These are phyloP conservation scores for Moesziomyces parantarcticus DNA, from an alignment of 1,284 basidiomycete genomes.

Conservation along the genomic window DNA sequence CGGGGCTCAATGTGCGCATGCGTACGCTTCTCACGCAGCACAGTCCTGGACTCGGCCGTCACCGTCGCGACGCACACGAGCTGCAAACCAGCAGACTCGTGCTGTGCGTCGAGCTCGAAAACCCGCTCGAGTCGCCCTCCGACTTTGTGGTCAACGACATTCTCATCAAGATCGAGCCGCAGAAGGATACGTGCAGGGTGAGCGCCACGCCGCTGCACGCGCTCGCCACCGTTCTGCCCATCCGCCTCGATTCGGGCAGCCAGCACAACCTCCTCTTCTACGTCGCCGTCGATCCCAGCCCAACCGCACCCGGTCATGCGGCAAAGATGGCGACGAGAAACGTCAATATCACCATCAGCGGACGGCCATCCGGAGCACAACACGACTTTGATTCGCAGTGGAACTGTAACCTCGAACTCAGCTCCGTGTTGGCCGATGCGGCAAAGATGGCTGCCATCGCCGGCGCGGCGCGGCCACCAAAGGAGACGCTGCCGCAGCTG, in stretches of 20 bases:
- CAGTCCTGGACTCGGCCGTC: conserved; percentile 13
- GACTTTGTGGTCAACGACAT: conserved; percentile 30
- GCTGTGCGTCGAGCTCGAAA: conserved; percentile 54
- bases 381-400: conserved; percentile 45
- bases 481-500: neutral
- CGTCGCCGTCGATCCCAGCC: conserved; percentile 13
- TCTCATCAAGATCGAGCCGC: conserved; percentile 23
- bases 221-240: conserved; percentile 12
- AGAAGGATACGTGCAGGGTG: neutral
- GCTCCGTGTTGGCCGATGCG: conserved; percentile 25
- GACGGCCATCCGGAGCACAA: conserved; percentile 18
- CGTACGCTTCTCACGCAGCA: conserved; percentile 40
- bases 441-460: conserved; percentile 14
- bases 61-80: conserved; percentile 3
- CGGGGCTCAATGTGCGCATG: conserved; percentile 50
- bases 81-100: conserved; percentile 28
- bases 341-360: conserved; percentile 37
- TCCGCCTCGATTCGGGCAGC: conserved; percentile 27
- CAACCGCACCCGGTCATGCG: neutral
- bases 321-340: conserved; percentile 6
- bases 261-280: conserved; percentile 49
- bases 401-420: conserved; percentile 42
- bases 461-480: neutral
- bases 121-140: conserved; percentile 24
- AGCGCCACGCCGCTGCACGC: conserved; percentile 18